These are phyloP conservation scores for Linaria vulgaris DNA, from an alignment of 257 asterid species.

Conservation along the genomic window DNA sequence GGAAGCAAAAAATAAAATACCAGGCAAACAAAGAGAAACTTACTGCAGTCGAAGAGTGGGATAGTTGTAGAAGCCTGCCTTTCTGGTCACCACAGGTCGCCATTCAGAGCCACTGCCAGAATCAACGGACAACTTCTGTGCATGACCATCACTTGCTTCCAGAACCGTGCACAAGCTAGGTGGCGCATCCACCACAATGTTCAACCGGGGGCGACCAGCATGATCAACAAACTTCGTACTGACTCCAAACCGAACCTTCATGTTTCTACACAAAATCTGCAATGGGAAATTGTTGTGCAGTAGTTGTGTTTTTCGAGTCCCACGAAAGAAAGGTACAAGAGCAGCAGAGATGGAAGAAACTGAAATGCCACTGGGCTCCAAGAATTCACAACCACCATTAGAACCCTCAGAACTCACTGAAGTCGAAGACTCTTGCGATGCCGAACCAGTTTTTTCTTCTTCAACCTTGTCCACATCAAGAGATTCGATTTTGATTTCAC, in stretches of 20 bases:
- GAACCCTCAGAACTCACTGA: conserved; percentile 29
- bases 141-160: conserved; percentile 58
- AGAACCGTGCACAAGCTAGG: conserved; percentile 54
- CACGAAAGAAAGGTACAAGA: conserved; percentile 54
- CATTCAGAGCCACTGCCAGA: conserved; percentile 82
- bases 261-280: conserved; percentile 49
- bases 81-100: conserved; percentile 73
- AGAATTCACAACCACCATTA: conserved; percentile 39
- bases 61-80: conserved; percentile 57
- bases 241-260: conserved; percentile 85
- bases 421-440: conserved; percentile 42
- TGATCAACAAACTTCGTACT: conserved; percentile 54
- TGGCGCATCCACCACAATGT: conserved; percentile 71
- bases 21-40: conserved; percentile 33
- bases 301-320: conserved; percentile 62
- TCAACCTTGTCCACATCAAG: conserved; percentile 53
- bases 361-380: conserved; percentile 59
- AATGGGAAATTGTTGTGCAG: conserved; percentile 45
- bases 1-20: background rate
- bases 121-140: conserved; percentile 52
- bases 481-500: conserved; percentile 36
- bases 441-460: conserved; percentile 38
- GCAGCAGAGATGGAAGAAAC: conserved; percentile 53
- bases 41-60: conserved; percentile 87
- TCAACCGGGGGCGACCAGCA: conserved; percentile 75